Conservation (phyloP, 306 rosid genomes). For the Begonia loranthoides region DNA sequence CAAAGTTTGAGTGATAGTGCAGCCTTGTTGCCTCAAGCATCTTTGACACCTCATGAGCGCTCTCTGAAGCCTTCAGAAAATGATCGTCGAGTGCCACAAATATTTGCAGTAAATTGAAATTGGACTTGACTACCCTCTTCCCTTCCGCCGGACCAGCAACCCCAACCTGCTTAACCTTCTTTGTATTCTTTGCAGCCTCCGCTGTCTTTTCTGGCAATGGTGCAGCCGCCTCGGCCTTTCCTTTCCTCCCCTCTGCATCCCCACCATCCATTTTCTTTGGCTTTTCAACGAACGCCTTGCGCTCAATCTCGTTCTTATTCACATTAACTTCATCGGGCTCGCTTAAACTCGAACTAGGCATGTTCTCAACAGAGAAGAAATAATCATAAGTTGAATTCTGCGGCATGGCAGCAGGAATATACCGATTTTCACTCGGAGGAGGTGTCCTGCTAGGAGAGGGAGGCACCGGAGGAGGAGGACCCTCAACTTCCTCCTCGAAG, state of each 20-base stretch:
- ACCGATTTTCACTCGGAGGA: constrained; percentile 16
- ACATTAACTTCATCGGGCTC: constrained; percentile 21
- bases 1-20: constrained; percentile 94
- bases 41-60: constrained; percentile 87
- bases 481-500: constrained; percentile 15
- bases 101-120: constrained; percentile 26
- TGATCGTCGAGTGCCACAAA: constrained; percentile 55
- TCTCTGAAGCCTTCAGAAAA: constrained; percentile 83
- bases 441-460: constrained; percentile 8
- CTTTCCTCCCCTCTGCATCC: constrained; percentile 7
- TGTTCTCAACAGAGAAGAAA: constrained; percentile 43
- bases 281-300: constrained; percentile 24
- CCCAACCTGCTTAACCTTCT: constrained; percentile 36
- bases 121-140: constrained; percentile 29
- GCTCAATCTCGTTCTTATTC: constrained; percentile 21
- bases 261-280: constrained; percentile 23
- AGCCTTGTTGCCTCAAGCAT: constrained; percentile 87
- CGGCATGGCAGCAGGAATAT: constrained; percentile 14
- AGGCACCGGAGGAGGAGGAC: constrained; percentile 27
- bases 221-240: constrained; percentile 7
- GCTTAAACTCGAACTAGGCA: constrained; percentile 37
- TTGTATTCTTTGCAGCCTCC: constrained; percentile 15
- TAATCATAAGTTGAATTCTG: constrained; percentile 40
- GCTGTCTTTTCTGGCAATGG: constrained; percentile 13
- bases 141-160: constrained; percentile 21